A percentile compares a stretch with the other conserved stretches of the same genome.
Evolutionary conservation across 179 eudicot genomes (phyloP).

Genomic region (Camellia oleifera): DNA sequence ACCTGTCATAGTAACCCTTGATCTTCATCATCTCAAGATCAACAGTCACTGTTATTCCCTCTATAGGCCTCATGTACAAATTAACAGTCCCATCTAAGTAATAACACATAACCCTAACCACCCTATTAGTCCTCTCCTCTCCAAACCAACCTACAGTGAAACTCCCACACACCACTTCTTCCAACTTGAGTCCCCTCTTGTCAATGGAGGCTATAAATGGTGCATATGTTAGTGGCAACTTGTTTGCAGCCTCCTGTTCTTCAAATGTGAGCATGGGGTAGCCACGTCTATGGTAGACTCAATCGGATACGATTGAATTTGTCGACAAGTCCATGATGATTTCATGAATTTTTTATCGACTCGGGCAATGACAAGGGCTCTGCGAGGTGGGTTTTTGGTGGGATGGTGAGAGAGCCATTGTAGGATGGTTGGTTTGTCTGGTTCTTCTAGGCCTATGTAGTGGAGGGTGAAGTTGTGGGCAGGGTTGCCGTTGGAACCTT

Average conservation of each 20-base stretch:
- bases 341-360: constrained; percentile 28
- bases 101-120: constrained; percentile 36
- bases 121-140: constrained; percentile 22
- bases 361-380: constrained; percentile 31
- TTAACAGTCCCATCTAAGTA: constrained; percentile 41
- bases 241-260: constrained; percentile 29
- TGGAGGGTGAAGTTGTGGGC: constrained; percentile 31
- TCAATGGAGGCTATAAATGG: constrained; percentile 28
- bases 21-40: constrained; percentile 45
- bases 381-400: constrained; percentile 18
- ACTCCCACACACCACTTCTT: constrained; percentile 28
- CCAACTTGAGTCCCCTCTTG: constrained; percentile 38
- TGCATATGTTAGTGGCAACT: constrained; percentile 15
- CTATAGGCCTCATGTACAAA: constrained; percentile 50
- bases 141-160: constrained; percentile 48
- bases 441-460: constrained; percentile 42
- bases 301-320: constrained; percentile 17
- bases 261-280: constrained; percentile 24
- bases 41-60: constrained; percentile 33
- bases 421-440: constrained; percentile 26
- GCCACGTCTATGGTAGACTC: constrained; percentile 30
- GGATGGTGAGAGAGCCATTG: constrained; percentile 17
- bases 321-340: constrained; percentile 27
- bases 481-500: constrained; percentile 4
- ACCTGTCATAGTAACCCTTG: constrained; percentile 25